These are phyloP conservation scores for Detonula confervacea DNA, from an alignment of 352 stramenopile species.

Conservation along the genomic window DNA sequence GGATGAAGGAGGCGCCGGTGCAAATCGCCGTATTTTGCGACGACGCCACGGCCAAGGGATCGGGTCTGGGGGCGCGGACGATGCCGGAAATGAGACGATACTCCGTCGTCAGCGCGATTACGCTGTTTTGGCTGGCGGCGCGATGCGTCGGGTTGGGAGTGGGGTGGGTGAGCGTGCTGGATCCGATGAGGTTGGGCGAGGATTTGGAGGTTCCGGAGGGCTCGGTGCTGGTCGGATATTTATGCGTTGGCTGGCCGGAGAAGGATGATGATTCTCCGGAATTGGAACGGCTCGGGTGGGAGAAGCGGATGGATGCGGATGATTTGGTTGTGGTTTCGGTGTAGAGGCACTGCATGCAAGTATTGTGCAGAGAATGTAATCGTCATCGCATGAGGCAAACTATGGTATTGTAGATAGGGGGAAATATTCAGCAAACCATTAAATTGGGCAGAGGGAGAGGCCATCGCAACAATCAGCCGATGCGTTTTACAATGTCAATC, in stretches of 20 bases:
- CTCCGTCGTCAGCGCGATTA: background rate
- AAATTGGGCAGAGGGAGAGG: too few species aligned
- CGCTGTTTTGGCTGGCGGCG: background rate
- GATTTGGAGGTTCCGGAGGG: background rate
- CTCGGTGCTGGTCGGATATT: background rate
- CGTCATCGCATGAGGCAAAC: too few species aligned
- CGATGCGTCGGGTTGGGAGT: background rate
- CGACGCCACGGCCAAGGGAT: background rate
- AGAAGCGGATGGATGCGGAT: background rate
- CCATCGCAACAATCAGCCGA: too few species aligned
- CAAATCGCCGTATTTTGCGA: background rate
- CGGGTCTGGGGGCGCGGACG: background rate
- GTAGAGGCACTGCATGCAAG: too few species aligned
- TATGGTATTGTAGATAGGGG: too few species aligned
- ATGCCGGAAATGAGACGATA: background rate
- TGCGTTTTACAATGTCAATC: too few species aligned
- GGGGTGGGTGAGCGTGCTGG: background rate
- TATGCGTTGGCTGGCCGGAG: background rate
- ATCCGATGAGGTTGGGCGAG: background rate
- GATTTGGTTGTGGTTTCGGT: too few species aligned
- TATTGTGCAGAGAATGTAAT: too few species aligned
- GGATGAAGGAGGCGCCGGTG: background rate
- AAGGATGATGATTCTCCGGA: background rate
- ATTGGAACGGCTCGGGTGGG: background rate
- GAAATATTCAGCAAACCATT: too few species aligned